Evolutionary conservation across 139 green algal genomes (phyloP).

Genomic region (Marvania coccoides): DNA sequence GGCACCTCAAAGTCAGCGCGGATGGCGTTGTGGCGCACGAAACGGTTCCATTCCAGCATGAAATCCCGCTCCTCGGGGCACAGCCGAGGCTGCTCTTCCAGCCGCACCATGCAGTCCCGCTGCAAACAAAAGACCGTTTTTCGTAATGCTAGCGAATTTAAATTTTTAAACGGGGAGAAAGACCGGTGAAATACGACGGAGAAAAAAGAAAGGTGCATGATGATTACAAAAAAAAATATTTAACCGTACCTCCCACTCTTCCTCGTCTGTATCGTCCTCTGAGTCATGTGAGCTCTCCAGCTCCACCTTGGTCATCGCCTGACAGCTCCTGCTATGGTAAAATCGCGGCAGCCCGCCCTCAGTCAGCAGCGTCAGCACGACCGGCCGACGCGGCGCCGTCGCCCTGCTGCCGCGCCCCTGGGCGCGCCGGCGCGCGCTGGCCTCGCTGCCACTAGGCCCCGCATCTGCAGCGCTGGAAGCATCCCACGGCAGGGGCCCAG

Average conservation of each 20-base stretch:
- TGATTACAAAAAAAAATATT: too few species aligned
- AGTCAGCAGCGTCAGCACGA: not conserved
- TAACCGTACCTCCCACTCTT: constrained; percentile 14
- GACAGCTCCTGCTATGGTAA: constrained; percentile 15
- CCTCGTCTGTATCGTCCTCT: constrained; percentile 4
- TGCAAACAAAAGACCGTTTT: too few species aligned
- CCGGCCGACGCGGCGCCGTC: too few species aligned
- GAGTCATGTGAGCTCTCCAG: not conserved
- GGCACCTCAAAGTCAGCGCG: constrained; percentile 8
- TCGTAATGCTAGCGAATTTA: too few species aligned
- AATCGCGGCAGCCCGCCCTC: constrained; percentile 4
- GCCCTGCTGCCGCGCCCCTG: too few species aligned
- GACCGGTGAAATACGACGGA: too few species aligned
- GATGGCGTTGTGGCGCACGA: constrained; percentile 2
- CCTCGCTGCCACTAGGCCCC: not conserved
- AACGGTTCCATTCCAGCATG: constrained; percentile 14
- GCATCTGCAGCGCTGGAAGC: too few species aligned
- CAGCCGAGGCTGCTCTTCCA: not conserved
- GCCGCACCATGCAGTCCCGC: constrained; percentile 9
- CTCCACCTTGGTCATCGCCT: constrained; percentile 10
- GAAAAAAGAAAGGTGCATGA: too few species aligned
- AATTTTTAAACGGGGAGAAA: too few species aligned
- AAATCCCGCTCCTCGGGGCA: constrained; percentile 10
- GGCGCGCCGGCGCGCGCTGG: not conserved
- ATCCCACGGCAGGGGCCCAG: too few species aligned